phyloP scores from a whole-genome alignment of 495 filamentous ascomycete species.

The Terfezia boudieri region DNA sequence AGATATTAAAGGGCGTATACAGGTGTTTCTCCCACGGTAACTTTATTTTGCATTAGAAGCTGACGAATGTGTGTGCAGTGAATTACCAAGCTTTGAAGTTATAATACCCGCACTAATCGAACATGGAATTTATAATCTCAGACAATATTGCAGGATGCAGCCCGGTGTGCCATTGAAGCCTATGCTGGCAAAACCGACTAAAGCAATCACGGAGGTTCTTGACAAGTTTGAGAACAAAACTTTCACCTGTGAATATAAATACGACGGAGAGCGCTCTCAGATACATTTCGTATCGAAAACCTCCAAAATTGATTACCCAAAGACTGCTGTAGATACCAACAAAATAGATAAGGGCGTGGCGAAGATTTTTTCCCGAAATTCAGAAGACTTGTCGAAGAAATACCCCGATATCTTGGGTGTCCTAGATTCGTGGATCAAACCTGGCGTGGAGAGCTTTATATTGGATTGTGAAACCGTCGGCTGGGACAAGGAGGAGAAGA shows the following conservation, averaged over 20 bases:
- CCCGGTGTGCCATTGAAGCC: constrained; percentile 91
- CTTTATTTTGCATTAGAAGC: not conserved
- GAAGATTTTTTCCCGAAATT: constrained; percentile 90
- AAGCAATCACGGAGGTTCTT: constrained; percentile 94
- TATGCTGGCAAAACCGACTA: constrained; percentile 97
- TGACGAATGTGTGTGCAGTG: constrained; percentile 24
- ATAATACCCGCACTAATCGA: constrained; percentile 77
- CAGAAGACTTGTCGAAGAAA: constrained; percentile 88
- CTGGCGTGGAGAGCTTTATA: constrained; percentile 78
- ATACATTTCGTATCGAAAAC: constrained; percentile 91
- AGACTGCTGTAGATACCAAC: constrained; percentile 32
- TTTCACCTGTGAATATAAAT: constrained; percentile 98
- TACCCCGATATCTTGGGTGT: constrained; percentile 88
- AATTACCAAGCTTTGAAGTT: constrained; percentile 85
- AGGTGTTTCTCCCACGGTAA: constrained; percentile 28
- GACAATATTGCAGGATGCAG: constrained; percentile 71
- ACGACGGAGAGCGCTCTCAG: constrained; percentile 89
- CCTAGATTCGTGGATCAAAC: constrained; percentile 69
- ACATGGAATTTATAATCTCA: constrained; percentile 60
- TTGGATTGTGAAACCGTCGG: constrained; percentile 96
- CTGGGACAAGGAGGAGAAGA: constrained; percentile 82
- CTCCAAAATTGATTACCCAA: constrained; percentile 30
- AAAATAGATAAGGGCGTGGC: constrained; percentile 33
- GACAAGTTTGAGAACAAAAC: constrained; percentile 89
- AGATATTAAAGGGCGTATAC: constrained; percentile 72